These are phyloP conservation scores for Colletotrichum echinochloae DNA, from an alignment of 2,329 filamentous ascomycete genomes.

Conservation along the genomic window DNA sequence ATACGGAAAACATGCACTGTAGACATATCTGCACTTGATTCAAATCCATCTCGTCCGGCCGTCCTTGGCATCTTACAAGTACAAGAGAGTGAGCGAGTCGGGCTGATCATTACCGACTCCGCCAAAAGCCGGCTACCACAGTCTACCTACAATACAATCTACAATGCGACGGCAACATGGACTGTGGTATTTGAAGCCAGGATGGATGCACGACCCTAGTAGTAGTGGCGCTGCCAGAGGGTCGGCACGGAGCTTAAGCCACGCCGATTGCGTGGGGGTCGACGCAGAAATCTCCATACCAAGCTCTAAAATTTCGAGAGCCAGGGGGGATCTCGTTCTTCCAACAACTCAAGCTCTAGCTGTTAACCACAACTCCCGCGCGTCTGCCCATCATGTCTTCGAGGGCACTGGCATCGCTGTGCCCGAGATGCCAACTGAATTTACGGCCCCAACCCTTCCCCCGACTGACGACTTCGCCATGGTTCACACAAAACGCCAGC, in stretches of 20 bases:
- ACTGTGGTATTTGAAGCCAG: neutral
- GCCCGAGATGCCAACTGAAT: constrained; percentile 37
- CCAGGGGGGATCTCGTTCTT: constrained; percentile 6
- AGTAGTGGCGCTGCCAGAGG: constrained; percentile 14
- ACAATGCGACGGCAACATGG: neutral
- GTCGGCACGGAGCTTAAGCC: constrained; percentile 40
- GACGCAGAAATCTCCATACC: constrained; percentile 33
- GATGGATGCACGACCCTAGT: neutral
- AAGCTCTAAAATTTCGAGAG: constrained; percentile 35
- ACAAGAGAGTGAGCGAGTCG: neutral
- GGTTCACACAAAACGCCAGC: constrained; percentile 51
- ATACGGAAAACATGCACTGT: neutral
- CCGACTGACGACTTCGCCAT: constrained; percentile 46
- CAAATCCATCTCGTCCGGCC: neutral
- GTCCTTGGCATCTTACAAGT: neutral
- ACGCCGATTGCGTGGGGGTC: constrained; percentile 37
- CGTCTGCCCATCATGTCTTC: constrained; percentile 37
- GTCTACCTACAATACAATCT: neutral
- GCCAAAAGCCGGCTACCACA: neutral
- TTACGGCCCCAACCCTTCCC: constrained; percentile 27
- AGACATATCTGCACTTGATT: neutral
- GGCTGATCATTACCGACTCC: neutral
- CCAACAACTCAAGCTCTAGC: constrained; percentile 18
- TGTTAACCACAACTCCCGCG: neutral
- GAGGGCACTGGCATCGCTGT: constrained; percentile 38